phyloP scores from a whole-genome alignment of 805 yeast genomes.

The Brettanomyces nanus region DNA sequence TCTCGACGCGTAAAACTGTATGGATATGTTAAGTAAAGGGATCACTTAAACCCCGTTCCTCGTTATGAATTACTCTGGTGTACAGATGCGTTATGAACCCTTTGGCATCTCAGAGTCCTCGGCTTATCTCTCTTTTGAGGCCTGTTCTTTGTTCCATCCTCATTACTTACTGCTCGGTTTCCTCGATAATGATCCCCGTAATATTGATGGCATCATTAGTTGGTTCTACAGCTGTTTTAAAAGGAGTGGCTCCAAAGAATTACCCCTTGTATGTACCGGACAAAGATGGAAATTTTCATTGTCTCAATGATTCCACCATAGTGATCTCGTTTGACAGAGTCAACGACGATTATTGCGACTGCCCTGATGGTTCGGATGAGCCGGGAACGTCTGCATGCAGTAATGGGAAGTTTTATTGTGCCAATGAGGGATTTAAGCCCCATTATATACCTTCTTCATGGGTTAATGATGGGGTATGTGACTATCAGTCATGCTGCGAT shows the following conservation, averaged over 20 bases:
- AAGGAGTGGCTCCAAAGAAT: not conserved
- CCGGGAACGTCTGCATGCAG: slow-evolving; percentile 89
- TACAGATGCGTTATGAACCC: too few relatives aligned
- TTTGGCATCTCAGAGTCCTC: too few relatives aligned
- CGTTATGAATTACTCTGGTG: too few relatives aligned
- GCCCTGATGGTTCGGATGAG: slow-evolving; percentile 97
- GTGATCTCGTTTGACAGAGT: slow-evolving; percentile 51
- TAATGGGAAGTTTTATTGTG: slow-evolving; percentile 56
- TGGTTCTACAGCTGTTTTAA: too few relatives aligned
- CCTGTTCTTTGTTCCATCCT: too few relatives aligned
- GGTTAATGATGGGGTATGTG: slow-evolving; percentile 89
- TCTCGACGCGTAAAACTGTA: too few relatives aligned
- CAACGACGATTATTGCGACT: slow-evolving; percentile 89
- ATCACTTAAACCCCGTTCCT: too few relatives aligned
- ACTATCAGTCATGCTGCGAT: slow-evolving; percentile 83
- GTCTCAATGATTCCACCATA: slow-evolving; percentile 62
- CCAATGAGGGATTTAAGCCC: slow-evolving; percentile 62
- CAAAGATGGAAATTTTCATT: slow-evolving; percentile 51
- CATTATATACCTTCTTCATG: slow-evolving; percentile 54
- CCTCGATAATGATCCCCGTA: too few relatives aligned
- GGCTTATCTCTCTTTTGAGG: too few relatives aligned
- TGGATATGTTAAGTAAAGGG: too few relatives aligned
- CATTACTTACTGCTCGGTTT: too few relatives aligned
- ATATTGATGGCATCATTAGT: too few relatives aligned
- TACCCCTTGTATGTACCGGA: slow-evolving; percentile 49